phyloP scores from a whole-genome alignment of 1,284 basidiomycete genomes.

The Trametes versicolor region DNA sequence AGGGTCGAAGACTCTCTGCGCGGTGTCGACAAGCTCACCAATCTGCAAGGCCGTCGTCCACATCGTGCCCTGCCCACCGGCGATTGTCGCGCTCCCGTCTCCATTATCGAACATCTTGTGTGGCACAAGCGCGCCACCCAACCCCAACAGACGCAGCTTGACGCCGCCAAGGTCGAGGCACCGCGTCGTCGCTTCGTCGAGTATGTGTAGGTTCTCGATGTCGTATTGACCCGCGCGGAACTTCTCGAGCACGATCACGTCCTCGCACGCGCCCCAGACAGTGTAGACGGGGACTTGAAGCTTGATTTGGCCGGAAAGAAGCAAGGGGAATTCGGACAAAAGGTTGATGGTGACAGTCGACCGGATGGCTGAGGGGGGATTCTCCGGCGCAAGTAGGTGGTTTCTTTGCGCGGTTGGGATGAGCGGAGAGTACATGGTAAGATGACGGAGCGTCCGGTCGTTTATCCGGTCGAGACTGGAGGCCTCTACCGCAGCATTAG shows the following conservation, averaged over 20 bases:
- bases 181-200: conserved; percentile 95
- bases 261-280: conserved; percentile 98
- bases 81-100: conserved; percentile 94
- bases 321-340: conserved; percentile 94
- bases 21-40: conserved; percentile 97
- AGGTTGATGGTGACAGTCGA: conserved; percentile 74
- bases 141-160: conserved; percentile 91
- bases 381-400: conserved; percentile 79
- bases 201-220: conserved; percentile 88
- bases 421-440: conserved; percentile 98
- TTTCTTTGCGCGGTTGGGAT: conserved; percentile 85
- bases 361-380: conserved; percentile 68
- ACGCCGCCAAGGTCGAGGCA: conserved; percentile 93
- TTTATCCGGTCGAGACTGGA: conserved; percentile 90
- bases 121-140: conserved; percentile 95
- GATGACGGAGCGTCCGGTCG: conserved; percentile 94
- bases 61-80: conserved; percentile 98
- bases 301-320: conserved; percentile 89
- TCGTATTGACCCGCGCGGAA: conserved; percentile 86
- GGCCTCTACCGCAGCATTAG: conserved; percentile 60
- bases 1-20: conserved; percentile 92
- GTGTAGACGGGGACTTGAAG: conserved; percentile 95
- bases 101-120: conserved; percentile 99
- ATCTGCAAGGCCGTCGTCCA: conserved; percentile 99
- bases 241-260: conserved; percentile 92